These are phyloP conservation scores for Zygosaccharomyces pseudorouxii DNA, from an alignment of 805 yeast species.

Conservation along the genomic window DNA sequence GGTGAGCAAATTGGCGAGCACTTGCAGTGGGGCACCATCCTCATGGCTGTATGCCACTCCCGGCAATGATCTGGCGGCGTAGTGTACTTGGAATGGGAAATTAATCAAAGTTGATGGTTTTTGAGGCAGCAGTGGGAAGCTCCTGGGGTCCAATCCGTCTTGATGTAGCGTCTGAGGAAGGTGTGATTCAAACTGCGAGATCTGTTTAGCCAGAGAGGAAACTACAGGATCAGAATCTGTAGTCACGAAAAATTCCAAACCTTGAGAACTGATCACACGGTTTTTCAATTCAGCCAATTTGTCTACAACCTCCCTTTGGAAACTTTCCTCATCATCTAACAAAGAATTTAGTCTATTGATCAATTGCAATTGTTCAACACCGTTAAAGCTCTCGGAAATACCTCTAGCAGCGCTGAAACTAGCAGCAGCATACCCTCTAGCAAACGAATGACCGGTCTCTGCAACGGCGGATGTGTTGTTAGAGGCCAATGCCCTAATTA, in stretches of 20 bases:
- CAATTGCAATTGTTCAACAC: constrained; percentile 74
- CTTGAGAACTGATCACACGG: constrained; percentile 40
- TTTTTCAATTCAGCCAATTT: constrained; percentile 50
- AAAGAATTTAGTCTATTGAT: constrained; percentile 53
- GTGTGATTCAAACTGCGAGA: constrained; percentile 29
- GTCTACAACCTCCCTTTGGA: constrained; percentile 59
- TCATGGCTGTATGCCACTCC: constrained; percentile 64
- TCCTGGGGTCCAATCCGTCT: constrained; percentile 7
- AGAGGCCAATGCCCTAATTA: constrained; percentile 69
- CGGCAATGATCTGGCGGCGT: constrained; percentile 59
- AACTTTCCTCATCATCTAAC: constrained; percentile 44
- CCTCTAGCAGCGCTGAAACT: constrained; percentile 55
- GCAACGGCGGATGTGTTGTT: constrained; percentile 77
- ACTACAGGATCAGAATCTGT: constrained; percentile 45
- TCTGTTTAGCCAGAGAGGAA: constrained; percentile 19
- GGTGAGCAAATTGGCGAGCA: constrained; percentile 73
- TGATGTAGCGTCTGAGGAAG: constrained; percentile 22
- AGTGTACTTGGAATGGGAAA: constrained; percentile 86
- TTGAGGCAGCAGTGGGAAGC: constrained; percentile 3
- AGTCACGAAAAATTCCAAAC: constrained; percentile 52
- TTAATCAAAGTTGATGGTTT: constrained; percentile 46
- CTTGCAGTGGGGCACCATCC: constrained; percentile 84
- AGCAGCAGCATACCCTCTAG: constrained; percentile 63
- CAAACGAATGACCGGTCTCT: constrained; percentile 83
- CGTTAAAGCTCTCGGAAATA: constrained; percentile 59